phyloP scores from a whole-genome alignment of 345 rosid species.

The Aquilaria yunnanensis region DNA sequence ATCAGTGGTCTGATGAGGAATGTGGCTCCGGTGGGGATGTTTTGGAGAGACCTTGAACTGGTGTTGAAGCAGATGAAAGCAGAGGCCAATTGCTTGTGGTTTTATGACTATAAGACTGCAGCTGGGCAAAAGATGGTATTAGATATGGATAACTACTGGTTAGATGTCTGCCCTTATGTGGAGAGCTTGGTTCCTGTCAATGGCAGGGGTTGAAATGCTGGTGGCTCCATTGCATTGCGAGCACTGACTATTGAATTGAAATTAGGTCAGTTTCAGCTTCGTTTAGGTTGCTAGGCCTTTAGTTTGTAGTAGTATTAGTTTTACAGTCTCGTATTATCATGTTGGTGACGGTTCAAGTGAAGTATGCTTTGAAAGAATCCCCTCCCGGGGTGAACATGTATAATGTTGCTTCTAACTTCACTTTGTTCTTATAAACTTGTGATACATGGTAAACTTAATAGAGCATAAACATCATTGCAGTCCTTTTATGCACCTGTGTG shows the following conservation, averaged over 20 bases:
- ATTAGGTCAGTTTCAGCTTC: neutral
- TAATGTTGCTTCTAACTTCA: slow-evolving; percentile 1
- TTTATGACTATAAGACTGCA: slow-evolving; percentile 3
- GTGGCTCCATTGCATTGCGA: slow-evolving; percentile 4
- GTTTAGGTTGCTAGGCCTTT: neutral
- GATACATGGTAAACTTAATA: neutral
- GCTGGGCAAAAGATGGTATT: neutral
- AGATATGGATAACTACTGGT: slow-evolving; percentile 11
- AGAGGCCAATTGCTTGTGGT: neutral
- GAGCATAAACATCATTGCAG: neutral
- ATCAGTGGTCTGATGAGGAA: neutral
- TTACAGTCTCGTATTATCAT: neutral
- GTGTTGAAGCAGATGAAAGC: slow-evolving; percentile 7
- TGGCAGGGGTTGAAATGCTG: slow-evolving; percentile 5
- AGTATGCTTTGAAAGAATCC: no score
- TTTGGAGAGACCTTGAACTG: slow-evolving; percentile 18
- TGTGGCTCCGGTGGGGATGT: slow-evolving; percentile 16
- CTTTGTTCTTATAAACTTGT: neutral
- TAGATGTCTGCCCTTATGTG: slow-evolving; percentile 19
- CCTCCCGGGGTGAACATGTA: neutral
- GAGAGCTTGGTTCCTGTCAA: slow-evolving; percentile 27
- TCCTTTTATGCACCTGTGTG: neutral
- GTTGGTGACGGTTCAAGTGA: neutral
- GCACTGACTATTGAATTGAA: neutral
- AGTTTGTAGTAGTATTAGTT: neutral